Conservation (phyloP, 441 rosid species). For the Biscutella laevigata region DNA sequence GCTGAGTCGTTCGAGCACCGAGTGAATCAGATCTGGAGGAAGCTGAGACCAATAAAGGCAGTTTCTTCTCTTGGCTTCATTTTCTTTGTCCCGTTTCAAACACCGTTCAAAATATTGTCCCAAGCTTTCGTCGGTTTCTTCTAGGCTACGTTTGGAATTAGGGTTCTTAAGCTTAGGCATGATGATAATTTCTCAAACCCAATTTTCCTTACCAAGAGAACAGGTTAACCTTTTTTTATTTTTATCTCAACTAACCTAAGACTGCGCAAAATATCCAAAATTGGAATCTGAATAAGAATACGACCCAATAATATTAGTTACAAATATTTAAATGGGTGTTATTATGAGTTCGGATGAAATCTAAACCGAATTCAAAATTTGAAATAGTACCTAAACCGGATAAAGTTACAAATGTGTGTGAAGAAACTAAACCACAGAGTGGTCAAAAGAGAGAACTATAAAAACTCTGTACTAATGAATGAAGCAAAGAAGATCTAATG, state of each 20-base stretch:
- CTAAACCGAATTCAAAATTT: no score
- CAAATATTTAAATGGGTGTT: no score
- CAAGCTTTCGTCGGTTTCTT: neutral
- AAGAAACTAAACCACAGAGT: constrained; percentile 14
- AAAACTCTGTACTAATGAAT: neutral
- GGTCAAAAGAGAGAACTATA: constrained; percentile 8
- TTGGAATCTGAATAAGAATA: no score
- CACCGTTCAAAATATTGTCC: neutral
- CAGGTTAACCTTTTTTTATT: no score
- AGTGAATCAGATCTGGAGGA: neutral
- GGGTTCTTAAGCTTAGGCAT: neutral
- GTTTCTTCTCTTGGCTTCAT: neutral
- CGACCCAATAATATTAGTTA: no score
- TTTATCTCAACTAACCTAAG: no score
- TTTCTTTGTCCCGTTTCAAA: neutral
- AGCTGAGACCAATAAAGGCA: neutral
- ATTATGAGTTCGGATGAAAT: no score
- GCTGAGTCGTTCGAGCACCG: neutral
- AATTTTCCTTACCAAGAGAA: no score
- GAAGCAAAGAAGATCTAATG: constrained; percentile 9
- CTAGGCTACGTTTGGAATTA: neutral
- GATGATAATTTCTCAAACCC: no score
- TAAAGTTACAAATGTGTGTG: constrained; percentile 17
- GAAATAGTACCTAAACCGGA: no score
- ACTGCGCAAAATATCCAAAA: no score